Conservation (phyloP, 208 protist genomes). For the Naegleria gruberi region DNA sequence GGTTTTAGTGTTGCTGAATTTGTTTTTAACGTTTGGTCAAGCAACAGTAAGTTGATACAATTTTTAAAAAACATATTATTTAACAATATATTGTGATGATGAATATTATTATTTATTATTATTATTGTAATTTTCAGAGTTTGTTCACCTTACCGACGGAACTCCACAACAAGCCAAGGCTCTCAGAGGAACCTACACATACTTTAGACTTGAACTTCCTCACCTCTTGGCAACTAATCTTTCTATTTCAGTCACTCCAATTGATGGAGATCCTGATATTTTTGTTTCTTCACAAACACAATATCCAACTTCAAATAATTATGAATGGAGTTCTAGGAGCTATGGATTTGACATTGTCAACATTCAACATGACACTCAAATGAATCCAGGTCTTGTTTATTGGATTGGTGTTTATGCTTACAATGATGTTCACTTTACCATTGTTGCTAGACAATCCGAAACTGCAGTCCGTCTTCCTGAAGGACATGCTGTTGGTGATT, state of each 20-base stretch:
- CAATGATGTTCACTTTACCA: neutral
- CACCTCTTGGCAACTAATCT: neutral
- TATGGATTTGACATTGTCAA: neutral
- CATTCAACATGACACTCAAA: neutral
- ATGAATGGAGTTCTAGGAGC: neutral
- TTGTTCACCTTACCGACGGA: neutral
- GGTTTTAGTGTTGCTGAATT: neutral
- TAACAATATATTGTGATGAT: too few relatives aligned
- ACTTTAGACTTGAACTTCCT: neutral
- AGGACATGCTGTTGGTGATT: neutral
- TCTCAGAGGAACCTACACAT: neutral
- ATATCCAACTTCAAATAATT: neutral
- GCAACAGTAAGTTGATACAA: neutral
- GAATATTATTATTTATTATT: neutral
- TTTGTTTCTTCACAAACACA: too few relatives aligned
- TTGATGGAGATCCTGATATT: conserved; percentile 14
- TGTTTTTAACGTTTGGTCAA: neutral
- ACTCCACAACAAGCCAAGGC: neutral
- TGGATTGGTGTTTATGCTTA: neutral
- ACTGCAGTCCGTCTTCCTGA: neutral
- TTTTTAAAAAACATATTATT: too few relatives aligned
- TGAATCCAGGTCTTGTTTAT: neutral
- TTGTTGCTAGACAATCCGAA: neutral
- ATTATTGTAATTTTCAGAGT: neutral
- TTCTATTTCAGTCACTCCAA: neutral